These are phyloP conservation scores for Neocallimastix lanati DNA, from an alignment of 192 early-diverging fungal species.

Conservation along the genomic window DNA sequence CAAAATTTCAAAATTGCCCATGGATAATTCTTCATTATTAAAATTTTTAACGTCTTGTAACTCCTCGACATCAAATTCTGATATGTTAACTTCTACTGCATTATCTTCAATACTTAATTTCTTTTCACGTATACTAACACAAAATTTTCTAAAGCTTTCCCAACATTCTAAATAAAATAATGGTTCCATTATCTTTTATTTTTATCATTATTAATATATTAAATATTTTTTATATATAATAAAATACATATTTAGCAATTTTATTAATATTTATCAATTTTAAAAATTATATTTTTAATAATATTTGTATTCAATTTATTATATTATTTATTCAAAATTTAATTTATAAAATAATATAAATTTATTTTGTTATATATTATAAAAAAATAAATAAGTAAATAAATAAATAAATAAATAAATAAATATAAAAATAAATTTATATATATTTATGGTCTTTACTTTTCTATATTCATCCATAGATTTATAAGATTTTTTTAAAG, in stretches of 20 bases:
- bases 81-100: not conserved
- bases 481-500: not conserved
- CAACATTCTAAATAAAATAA: not conserved
- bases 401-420: too few species aligned
- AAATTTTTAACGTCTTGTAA: not conserved
- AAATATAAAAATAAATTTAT: too few species aligned
- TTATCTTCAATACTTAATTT: not conserved
- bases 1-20: not conserved
- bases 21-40: not conserved
- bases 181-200: not conserved
- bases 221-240: too few species aligned
- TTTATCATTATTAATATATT: too few species aligned
- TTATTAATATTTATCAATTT: too few species aligned
- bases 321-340: too few species aligned
- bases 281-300: not conserved
- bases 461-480: not conserved
- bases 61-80: not conserved
- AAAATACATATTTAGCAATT: too few species aligned
- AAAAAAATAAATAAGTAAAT: too few species aligned
- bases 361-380: too few species aligned
- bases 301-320: too few species aligned
- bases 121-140: not conserved
- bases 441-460: not conserved
- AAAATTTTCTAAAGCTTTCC: not conserved
- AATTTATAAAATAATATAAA: too few species aligned